Base-by-base conservation (phyloP, 257 asterid genomes). In the Capsicum chinense region DNA sequence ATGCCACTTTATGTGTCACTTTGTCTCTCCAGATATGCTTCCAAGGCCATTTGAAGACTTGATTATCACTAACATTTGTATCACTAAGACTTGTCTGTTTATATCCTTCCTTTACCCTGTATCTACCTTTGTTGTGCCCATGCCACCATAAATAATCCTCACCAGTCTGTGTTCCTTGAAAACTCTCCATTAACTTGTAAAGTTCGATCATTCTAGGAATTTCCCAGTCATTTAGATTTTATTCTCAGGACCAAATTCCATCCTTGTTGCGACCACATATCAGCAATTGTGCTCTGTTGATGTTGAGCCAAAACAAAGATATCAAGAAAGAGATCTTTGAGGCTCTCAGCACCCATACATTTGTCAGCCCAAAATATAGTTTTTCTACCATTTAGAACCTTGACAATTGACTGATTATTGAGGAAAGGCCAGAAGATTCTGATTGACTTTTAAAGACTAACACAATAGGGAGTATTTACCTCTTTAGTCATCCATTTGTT, bases 111-210 rank as follows among this genome's bases (percentile, higher is more conserved):
- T 59, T 59, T 12, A 59, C 35, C 66, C 6, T 59, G 66, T 59
- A 59, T 59, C 33, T 59, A n/a, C 66, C 35, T 59, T 19, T 59
- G 66, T 7, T 59, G 11, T 59, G 13, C 66, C 35, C 13, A 59
- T 59, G 66, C 35, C 66, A 59, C 66, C 66, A 59, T 59, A n/a
- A n/a, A 59, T 8, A 59, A 59, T n/a, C 66, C 66, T 59, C 66
- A n/a, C 66, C 66, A 3, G 66, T 59, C n/a, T 59, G 66, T 7
- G 6, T 17, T 58, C 26, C 66, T 59, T 59, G 66, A 5, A 59
- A 59, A 59, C 13, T 59, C 2, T 56, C 59, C 0, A 14, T n/a
- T 13, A 56, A 56, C 59, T 59, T 59, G 66, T 17, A 59, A n/a
- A 59, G 66, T 59, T 59, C 5, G 8, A n/a, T 59, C 66, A 59